These are phyloP conservation scores for Luffa aegyptiaca DNA, from an alignment of 306 rosid genomes.

Conservation along the genomic window DNA sequence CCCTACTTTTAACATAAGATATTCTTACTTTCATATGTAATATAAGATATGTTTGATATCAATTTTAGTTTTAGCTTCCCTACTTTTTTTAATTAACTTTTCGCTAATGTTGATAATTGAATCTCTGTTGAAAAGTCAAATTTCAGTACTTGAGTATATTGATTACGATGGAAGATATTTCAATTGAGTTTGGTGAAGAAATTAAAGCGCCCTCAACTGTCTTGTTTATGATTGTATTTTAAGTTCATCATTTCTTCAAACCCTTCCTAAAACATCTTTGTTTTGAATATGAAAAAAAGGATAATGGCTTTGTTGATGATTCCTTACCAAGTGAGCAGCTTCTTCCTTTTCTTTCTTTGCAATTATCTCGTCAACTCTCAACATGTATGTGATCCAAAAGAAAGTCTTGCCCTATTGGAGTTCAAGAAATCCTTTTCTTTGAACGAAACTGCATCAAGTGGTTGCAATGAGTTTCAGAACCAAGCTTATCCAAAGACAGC, in stretches of 20 bases:
- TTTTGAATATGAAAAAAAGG: neutral
- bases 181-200: neutral
- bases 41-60: no score
- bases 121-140: neutral
- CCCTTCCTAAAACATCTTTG: neutral
- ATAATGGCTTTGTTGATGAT: neutral
- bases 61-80: no score
- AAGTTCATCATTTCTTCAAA: neutral
- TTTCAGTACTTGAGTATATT: neutral
- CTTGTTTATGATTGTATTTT: neutral
- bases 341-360: neutral
- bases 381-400: neutral
- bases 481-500: neutral
- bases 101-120: neutral
- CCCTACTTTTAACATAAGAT: no score
- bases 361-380: neutral
- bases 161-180: neutral
- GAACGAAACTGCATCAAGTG: neutral
- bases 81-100: no score
- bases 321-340: neutral
- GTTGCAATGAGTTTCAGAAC: neutral
- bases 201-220: neutral
- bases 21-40: no score
- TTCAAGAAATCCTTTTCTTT: neutral
- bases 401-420: conserved; percentile 10